phyloP scores from a whole-genome alignment of 306 rosid genomes.

The Argentina anserina region DNA sequence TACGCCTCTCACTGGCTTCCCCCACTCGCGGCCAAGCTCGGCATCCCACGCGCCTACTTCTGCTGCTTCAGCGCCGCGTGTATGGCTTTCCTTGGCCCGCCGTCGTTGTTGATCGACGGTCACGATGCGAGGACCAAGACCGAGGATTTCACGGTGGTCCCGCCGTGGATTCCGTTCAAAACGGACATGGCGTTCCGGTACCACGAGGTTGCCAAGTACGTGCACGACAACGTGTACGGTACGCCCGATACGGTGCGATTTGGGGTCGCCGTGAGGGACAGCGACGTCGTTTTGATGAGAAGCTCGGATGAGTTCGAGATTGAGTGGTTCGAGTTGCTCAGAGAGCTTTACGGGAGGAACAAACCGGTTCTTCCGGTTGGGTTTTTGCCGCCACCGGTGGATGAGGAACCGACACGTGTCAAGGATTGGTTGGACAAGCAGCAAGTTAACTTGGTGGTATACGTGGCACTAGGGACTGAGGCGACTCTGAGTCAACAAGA shows the following conservation, averaged over 20 bases:
- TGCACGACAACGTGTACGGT: constrained; percentile 8
- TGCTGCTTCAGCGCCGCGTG: constrained; percentile 36
- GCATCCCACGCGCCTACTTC: constrained; percentile 31
- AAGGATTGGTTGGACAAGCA: constrained; percentile 32
- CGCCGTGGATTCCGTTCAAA: constrained; percentile 34
- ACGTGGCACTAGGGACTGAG: constrained; percentile 41
- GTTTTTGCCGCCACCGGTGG: constrained; percentile 26
- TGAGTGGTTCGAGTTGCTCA: constrained; percentile 34
- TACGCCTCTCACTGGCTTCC: constrained; percentile 54
- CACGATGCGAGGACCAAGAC: constrained; percentile 13
- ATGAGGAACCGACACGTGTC: neutral
- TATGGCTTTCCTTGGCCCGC: constrained; percentile 26
- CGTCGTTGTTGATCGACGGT: constrained; percentile 21
- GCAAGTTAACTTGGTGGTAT: constrained; percentile 28
- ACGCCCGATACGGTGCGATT: constrained; percentile 34
- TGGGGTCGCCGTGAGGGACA: constrained; percentile 16
- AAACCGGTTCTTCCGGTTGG: constrained; percentile 36
- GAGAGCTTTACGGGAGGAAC: constrained; percentile 20
- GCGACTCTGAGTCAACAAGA: constrained; percentile 26
- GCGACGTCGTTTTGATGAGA: constrained; percentile 34
- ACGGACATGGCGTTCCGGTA: constrained; percentile 19
- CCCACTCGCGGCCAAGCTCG: constrained; percentile 29
- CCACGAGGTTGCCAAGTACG: constrained; percentile 27
- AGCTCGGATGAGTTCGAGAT: constrained; percentile 37
- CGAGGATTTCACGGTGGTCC: constrained; percentile 37